Conservation (phyloP, 257 asterid genomes). For the Plectranthus barbatus region DNA sequence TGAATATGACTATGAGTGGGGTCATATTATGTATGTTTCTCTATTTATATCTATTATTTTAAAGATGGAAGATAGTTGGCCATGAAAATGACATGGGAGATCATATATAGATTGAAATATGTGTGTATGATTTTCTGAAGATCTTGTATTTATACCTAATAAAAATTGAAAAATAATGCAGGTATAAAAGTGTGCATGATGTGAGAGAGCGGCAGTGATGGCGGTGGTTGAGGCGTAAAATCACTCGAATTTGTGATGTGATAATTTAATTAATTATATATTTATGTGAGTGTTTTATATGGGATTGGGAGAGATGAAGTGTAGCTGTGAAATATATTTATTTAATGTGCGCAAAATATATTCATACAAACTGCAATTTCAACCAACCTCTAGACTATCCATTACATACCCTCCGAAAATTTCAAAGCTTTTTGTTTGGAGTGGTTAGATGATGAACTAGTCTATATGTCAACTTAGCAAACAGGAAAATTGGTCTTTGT, state of each 20-base stretch:
- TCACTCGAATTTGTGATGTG: not conserved
- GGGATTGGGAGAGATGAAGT: too few species aligned
- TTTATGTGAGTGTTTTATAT: too few species aligned
- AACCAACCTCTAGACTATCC: too few species aligned
- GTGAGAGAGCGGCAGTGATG: not conserved
- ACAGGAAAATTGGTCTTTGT: too few species aligned
- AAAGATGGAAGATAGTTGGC: not conserved
- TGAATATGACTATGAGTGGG: slow-evolving; percentile 5
- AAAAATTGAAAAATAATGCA: not conserved
- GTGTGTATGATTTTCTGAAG: not conserved
- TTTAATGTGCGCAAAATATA: too few species aligned
- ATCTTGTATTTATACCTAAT: not conserved
- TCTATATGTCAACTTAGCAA: too few species aligned
- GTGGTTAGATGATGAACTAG: too few species aligned
- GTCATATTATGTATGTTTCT: not conserved
- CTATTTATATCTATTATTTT: not conserved
- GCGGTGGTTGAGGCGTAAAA: slow-evolving; percentile 7
- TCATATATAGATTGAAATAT: not conserved
- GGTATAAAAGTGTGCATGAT: not conserved
- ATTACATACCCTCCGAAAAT: too few species aligned
- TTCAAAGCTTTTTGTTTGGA: too few species aligned
- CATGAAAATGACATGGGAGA: slow-evolving; percentile 4
- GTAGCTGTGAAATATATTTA: too few species aligned
- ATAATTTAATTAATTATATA: too few species aligned
- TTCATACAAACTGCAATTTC: too few species aligned